Evolutionary conservation across 2,329 filamentous ascomycete species (phyloP).

Genomic region (Allantophomopsis cytisporea): DNA sequence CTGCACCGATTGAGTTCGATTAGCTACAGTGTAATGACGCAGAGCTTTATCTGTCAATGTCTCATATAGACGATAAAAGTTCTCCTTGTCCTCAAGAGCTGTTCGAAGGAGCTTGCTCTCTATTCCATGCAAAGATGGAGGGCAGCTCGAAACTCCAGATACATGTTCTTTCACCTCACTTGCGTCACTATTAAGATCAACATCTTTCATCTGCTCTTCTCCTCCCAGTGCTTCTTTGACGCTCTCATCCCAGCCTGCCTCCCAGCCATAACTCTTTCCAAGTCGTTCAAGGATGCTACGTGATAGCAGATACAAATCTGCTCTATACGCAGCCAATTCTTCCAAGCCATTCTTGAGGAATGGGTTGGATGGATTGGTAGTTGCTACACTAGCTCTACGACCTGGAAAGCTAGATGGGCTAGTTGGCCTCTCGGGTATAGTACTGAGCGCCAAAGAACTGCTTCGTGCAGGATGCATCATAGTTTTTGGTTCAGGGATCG

Average conservation of each 20-base stretch:
- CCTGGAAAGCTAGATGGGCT: constrained; percentile 42
- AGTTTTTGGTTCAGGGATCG: constrained; percentile 54
- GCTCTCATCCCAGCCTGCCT: constrained; percentile 57
- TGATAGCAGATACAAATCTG: constrained; percentile 69
- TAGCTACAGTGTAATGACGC: constrained; percentile 70
- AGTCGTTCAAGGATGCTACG: constrained; percentile 66
- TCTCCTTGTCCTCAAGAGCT: constrained; percentile 45
- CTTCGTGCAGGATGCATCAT: constrained; percentile 56
- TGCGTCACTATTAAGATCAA: constrained; percentile 30
- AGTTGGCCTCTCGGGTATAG: constrained; percentile 26
- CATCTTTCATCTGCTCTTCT: constrained; percentile 35
- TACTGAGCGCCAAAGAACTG: constrained; percentile 39
- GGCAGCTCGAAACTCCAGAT: neutral
- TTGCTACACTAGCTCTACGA: constrained; percentile 22
- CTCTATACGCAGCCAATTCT: constrained; percentile 69
- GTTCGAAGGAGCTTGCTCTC: constrained; percentile 42
- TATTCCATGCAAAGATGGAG: constrained; percentile 28
- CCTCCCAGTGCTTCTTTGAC: constrained; percentile 24
- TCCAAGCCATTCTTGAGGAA: constrained; percentile 56
- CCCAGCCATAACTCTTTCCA: constrained; percentile 62
- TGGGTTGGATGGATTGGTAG: constrained; percentile 23
- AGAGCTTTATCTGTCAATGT: constrained; percentile 74
- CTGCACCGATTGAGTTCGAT: constrained; percentile 64
- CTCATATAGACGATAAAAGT: constrained; percentile 57
- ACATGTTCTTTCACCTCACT: neutral